Base-by-base conservation (phyloP, 805 yeast genomes). In the Candida railenensis region DNA sequence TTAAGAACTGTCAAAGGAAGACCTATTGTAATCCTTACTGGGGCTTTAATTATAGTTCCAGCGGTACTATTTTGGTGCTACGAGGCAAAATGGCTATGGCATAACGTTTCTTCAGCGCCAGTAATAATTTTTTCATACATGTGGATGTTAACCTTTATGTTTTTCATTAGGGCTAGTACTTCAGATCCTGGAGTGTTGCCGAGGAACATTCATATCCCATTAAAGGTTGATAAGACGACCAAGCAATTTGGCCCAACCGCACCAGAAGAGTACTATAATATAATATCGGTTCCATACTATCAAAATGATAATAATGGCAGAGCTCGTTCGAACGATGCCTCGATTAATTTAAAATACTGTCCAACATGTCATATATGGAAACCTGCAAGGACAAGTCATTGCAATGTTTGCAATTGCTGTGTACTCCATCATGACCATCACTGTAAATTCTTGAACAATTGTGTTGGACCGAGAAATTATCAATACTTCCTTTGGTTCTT, bases 151-250 rank as follows among this genome's bases (percentile, higher is more conserved):
- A 58, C 80, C 1, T n/a, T 80, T 1, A 41, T 61, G 2, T 75
- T 81, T 43, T 80, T 81, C 49, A 46, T 83, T 5, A 73, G 65
- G 46, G 83, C 85, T 0, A 73, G 86, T 0, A 67, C 79, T 2
- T 62, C 76, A 9, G 96, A 88, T 53, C 88, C 95, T 0, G 96
- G 96, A 0, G 62, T 76, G 3, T 56, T 85, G 9, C 91, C 95
- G 0, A 66, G 82, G 48, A 85, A 85, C 61, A 61, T 84, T 3
- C 94, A 88, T 54, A 20, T 82, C 28, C 76, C 77, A 0, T 36
- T 38, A 28, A 49, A 45, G 14, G 42, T 40, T 41, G 37, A 32
- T 2, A 34, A 39, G 16, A 46, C 37, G 36, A 45, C 71, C 5
- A 54, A 56, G 25, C 48, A 51, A 20, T 48, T 76, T 2, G 4